Conservation (phyloP, 2,329 filamentous ascomycete species). For the Purpureocillium lavendulum region DNA sequence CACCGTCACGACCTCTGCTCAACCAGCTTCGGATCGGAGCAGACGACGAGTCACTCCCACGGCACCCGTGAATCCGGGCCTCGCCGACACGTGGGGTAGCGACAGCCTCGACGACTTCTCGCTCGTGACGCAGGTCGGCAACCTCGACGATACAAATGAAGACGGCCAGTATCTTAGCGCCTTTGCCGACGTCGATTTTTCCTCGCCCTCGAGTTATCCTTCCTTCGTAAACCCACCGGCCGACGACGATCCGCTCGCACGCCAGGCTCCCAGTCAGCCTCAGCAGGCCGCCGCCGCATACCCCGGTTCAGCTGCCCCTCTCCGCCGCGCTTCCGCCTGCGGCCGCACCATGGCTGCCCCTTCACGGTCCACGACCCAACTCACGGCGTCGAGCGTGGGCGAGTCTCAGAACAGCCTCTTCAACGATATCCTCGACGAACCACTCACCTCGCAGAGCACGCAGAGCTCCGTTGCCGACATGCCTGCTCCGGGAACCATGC, state of each 20-base stretch:
- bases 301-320: constrained; percentile 7
- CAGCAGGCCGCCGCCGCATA: constrained; percentile 3
- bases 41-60: no score
- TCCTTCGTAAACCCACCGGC: constrained; percentile 12
- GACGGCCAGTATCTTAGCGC: constrained; percentile 16
- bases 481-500: constrained; percentile 1
- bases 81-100: constrained; percentile 3
- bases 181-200: constrained; percentile 21
- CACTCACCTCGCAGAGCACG: constrained; percentile 13
- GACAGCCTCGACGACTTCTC: constrained; percentile 5
- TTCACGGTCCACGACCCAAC: constrained; percentile 12
- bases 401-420: constrained; percentile 17
- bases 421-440: constrained; percentile 19
- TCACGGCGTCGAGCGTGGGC: constrained; percentile 8
- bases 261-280: constrained; percentile 3
- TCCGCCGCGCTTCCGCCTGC: constrained; percentile 4
- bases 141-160: not conserved
- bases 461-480: constrained; percentile 19
- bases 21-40: no score
- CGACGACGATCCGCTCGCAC: constrained; percentile 1
- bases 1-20: no score
- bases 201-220: constrained; percentile 27
- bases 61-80: no score
- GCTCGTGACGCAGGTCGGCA: not conserved
- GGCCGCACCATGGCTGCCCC: constrained; percentile 11